Conservation (phyloP, 106 monocot species). For the Phalaenopsis aphrodite region DNA sequence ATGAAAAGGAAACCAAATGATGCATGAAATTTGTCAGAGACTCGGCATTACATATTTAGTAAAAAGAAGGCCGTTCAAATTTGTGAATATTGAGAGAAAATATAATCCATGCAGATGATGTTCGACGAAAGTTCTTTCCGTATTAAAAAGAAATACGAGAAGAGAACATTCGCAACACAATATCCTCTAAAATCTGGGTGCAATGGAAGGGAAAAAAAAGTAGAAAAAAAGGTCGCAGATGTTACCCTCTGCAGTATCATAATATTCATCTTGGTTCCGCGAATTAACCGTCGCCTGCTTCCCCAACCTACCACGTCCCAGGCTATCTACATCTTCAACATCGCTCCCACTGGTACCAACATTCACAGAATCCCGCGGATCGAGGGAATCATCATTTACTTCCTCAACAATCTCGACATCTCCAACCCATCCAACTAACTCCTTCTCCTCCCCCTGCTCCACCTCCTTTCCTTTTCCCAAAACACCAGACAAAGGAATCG, state of each 20-base stretch:
- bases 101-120: neutral
- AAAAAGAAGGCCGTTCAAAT: neutral
- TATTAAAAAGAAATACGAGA: neutral
- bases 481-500: neutral
- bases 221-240: neutral
- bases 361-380: neutral
- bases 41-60: neutral
- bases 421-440: neutral
- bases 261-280: slow-evolving; percentile 4
- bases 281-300: neutral
- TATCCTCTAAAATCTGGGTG: neutral
- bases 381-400: neutral
- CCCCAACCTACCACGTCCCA: neutral
- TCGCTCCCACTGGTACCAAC: neutral
- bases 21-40: neutral
- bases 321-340: neutral
- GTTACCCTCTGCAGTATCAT: slow-evolving; percentile 10
- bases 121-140: neutral
- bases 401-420: neutral
- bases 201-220: neutral
- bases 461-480: neutral
- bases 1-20: neutral
- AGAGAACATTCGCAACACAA: neutral
- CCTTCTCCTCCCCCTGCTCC: neutral
- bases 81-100: neutral